Conservation (phyloP, 345 rosid genomes). For the Ceriops zippeliana region DNA sequence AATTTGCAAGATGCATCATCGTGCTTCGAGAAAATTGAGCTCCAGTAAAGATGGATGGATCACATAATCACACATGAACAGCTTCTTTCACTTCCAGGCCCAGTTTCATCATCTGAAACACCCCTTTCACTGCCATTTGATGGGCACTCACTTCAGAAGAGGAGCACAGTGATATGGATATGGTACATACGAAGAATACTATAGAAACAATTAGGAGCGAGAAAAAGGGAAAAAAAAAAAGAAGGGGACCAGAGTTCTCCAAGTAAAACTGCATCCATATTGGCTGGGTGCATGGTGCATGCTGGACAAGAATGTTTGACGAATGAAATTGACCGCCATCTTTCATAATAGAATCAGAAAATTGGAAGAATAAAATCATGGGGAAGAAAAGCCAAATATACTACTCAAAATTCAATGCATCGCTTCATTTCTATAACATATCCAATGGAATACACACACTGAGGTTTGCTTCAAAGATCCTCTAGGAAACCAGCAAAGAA, state of each 20-base stretch:
- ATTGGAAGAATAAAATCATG: not conserved
- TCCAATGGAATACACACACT: not conserved
- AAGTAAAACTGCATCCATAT: not conserved
- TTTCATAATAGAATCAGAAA: not conserved
- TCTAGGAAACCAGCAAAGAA: not conserved
- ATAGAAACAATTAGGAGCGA: too few species aligned
- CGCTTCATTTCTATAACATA: not conserved
- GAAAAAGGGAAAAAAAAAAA: not conserved
- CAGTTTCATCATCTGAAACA: constrained; percentile 57
- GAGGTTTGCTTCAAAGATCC: not conserved
- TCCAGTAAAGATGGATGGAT: constrained; percentile 4
- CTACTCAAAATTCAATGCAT: not conserved
- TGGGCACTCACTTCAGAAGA: constrained; percentile 16
- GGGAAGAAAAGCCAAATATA: not conserved
- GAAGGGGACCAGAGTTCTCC: not conserved
- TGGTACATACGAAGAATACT: not conserved
- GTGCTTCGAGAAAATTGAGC: constrained; percentile 5
- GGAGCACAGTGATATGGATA: not conserved
- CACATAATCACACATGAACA: constrained; percentile 68
- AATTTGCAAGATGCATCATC: constrained; percentile 6
- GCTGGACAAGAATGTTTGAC: not conserved
- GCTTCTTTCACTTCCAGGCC: constrained; percentile 46
- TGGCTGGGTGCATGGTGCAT: not conserved
- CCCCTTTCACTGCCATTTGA: constrained; percentile 52
- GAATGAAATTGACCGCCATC: not conserved